A percentile compares a stretch with the other conserved stretches of the same genome.
These are phyloP conservation scores for Phoenix dactylifera DNA, from an alignment of 176 grass and related monocot genomes.

Conservation along the genomic window DNA sequence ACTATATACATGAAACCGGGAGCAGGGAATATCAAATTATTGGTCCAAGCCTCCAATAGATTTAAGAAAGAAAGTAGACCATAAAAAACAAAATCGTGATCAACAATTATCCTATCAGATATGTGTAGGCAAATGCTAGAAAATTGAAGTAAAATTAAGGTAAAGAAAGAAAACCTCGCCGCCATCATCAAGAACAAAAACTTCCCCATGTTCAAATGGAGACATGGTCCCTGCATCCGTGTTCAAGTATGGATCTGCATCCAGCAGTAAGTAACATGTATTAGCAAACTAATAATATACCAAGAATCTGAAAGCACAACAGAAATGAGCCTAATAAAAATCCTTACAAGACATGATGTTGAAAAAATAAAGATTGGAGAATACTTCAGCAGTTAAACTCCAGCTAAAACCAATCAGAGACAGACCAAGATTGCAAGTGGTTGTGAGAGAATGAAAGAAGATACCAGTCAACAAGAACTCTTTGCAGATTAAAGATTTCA, in stretches of 20 bases:
- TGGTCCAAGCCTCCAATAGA: background rate
- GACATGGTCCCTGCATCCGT: slow-evolving; percentile 99
- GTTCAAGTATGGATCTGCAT: slow-evolving; percentile 87
- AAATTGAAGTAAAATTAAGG: background rate
- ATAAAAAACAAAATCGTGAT: background rate
- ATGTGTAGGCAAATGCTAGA: no score
- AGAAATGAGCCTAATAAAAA: no score
- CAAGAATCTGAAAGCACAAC: no score
- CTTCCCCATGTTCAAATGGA: slow-evolving; percentile 92
- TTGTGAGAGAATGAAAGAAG: background rate
- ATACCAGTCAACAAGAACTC: background rate
- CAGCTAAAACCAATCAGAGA: no score
- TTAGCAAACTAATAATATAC: no score
- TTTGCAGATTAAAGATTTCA: background rate
- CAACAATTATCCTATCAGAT: no score
- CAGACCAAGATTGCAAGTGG: no score
- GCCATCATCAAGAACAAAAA: slow-evolving; percentile 97
- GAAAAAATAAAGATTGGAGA: no score
- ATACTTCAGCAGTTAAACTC: no score
- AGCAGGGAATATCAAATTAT: no score
- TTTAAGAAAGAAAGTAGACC: background rate
- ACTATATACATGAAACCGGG: no score
- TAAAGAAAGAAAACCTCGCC: slow-evolving; percentile 52
- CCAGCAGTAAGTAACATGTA: no score
- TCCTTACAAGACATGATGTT: background rate